Percentiles rank a stretch among this genome's conserved stretches.
Evolutionary conservation across 1,284 basidiomycete species (phyloP).

Genomic region (Abortiporus biennis): DNA sequence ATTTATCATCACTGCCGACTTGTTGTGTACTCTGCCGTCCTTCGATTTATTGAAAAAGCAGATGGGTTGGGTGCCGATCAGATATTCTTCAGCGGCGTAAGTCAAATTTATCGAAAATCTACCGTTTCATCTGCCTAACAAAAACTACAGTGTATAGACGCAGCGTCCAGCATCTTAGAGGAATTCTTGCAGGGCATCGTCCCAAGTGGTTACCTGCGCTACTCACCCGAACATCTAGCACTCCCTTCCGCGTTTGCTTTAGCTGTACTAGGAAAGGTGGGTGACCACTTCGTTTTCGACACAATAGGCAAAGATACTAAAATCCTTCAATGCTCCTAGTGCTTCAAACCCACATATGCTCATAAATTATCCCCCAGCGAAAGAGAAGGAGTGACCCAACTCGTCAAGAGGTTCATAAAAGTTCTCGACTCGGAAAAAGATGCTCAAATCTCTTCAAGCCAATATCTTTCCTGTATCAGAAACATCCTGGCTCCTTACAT

Average conservation of each 20-base stretch:
- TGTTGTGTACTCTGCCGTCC: constrained; percentile 26
- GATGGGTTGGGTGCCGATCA: constrained; percentile 16
- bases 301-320: background rate
- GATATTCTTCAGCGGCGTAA: constrained; percentile 16
- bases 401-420: too few species aligned
- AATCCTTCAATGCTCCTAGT: background rate
- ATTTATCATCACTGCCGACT: background rate
- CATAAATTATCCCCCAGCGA: background rate
- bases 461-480: too few species aligned
- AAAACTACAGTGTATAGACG: constrained; percentile 22
- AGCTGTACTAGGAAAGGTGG: constrained; percentile 29
- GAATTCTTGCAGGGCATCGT: constrained; percentile 24
- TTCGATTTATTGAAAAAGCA: constrained; percentile 21
- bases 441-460: too few species aligned
- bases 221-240: constrained; percentile 36
- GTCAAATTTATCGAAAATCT: background rate
- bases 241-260: constrained; percentile 35
- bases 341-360: background rate
- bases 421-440: too few species aligned
- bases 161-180: constrained; percentile 24
- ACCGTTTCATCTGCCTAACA: background rate
- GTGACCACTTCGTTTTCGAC: constrained; percentile 1
- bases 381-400: background rate
- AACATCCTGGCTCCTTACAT: too few species aligned
- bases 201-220: constrained; percentile 27